Evolutionary conservation across 2,329 filamentous ascomycete species (phyloP).

Genomic region (Trichoderma polysporum): DNA sequence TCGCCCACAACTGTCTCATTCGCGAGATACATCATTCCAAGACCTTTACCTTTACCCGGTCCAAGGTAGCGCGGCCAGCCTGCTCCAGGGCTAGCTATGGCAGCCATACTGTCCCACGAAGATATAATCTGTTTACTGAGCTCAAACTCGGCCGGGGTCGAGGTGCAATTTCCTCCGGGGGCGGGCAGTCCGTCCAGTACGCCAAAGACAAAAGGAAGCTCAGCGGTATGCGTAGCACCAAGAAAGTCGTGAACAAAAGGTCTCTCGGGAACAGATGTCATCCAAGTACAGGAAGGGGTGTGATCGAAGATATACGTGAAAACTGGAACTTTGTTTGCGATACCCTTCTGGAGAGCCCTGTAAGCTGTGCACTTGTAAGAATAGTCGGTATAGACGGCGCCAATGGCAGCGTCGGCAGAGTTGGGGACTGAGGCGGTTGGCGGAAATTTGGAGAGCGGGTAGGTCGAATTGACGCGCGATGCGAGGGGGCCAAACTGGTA

Average conservation of each 20-base stretch:
- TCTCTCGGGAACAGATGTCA: neutral
- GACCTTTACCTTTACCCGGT: neutral
- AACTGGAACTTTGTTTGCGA: neutral
- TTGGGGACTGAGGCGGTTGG: neutral
- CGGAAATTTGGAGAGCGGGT: neutral
- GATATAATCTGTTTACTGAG: slow-evolving; percentile 3
- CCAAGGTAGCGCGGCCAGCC: neutral
- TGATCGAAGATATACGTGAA: neutral
- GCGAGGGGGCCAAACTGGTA: slow-evolving; percentile 11
- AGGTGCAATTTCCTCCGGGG: neutral
- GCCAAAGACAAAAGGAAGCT: slow-evolving; percentile 7
- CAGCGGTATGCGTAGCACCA: slow-evolving; percentile 5
- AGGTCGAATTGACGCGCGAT: slow-evolving; percentile 1
- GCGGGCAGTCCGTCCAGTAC: neutral
- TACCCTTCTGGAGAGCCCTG: neutral
- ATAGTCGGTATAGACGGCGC: slow-evolving; percentile 2
- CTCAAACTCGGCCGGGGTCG: neutral
- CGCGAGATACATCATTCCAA: slow-evolving; percentile 5
- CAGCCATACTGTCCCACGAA: neutral
- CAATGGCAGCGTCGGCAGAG: slow-evolving; percentile 2
- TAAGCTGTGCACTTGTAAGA: neutral
- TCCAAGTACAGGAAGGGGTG: neutral
- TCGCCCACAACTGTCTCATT: neutral
- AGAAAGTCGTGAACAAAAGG: slow-evolving; percentile 2
- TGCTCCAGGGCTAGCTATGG: neutral